phyloP scores from a whole-genome alignment of 805 yeast species.

The Ogataea salicorniae region DNA sequence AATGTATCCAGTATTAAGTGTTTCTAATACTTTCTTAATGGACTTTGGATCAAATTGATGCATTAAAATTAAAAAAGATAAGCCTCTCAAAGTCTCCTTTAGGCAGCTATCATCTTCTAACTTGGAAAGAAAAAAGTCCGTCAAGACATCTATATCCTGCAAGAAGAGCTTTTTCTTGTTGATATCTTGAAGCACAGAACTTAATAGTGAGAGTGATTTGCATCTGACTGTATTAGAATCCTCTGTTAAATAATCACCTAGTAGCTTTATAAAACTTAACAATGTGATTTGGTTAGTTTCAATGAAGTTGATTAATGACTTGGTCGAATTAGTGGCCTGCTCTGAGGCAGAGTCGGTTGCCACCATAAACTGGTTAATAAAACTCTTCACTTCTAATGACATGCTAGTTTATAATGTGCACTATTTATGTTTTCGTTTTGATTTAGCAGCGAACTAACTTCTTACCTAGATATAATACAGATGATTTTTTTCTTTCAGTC shows the following conservation, averaged over 20 bases:
- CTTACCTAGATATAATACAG: too few relatives aligned
- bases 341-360: conserved; percentile 31
- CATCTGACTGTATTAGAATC: conserved; percentile 37
- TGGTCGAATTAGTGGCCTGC: conserved; percentile 28
- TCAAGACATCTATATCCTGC: conserved; percentile 45
- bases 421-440: too few relatives aligned
- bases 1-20: conserved; percentile 39
- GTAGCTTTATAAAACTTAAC: conserved; percentile 36
- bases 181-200: conserved; percentile 30
- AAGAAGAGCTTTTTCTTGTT: conserved; percentile 25
- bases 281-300: conserved; percentile 29
- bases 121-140: conserved; percentile 59
- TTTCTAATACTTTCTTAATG: conserved; percentile 33
- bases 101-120: conserved; percentile 58
- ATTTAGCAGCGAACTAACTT: too few relatives aligned
- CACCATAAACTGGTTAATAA: conserved; percentile 36
- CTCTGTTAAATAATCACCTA: conserved; percentile 47
- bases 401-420: conserved; percentile 5
- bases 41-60: conserved; percentile 38
- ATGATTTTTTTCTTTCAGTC: too few relatives aligned
- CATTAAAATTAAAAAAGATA: conserved; percentile 48
- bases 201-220: conserved; percentile 38
- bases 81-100: conserved; percentile 47
- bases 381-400: conserved; percentile 19
- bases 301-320: conserved; percentile 24